Conservation (phyloP, 192 early-diverging fungal species). For the Coemansia sp. region DNA sequence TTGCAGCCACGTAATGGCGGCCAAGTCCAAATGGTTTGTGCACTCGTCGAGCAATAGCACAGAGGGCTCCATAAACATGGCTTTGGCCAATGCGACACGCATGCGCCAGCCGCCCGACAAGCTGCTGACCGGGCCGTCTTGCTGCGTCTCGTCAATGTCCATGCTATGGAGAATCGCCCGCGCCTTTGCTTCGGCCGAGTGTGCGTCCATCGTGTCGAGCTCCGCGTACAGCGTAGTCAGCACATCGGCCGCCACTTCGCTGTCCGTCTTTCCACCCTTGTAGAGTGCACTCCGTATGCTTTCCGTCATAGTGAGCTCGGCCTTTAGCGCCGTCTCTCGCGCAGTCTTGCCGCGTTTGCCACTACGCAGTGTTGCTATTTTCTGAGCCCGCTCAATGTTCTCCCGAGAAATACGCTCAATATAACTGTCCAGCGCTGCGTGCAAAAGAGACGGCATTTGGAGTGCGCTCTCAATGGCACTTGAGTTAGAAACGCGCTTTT, state of each 20-base stretch:
- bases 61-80: slow-evolving; percentile 79
- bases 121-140: slow-evolving; percentile 62
- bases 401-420: slow-evolving; percentile 49
- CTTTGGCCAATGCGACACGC: slow-evolving; percentile 80
- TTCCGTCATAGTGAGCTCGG: slow-evolving; percentile 38
- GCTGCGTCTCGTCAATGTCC: slow-evolving; percentile 66
- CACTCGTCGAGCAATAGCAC: slow-evolving; percentile 86
- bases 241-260: slow-evolving; percentile 58
- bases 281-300: slow-evolving; percentile 28
- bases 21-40: slow-evolving; percentile 87
- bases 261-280: slow-evolving; percentile 25
- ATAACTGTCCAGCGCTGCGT: slow-evolving; percentile 43
- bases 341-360: slow-evolving; percentile 66
- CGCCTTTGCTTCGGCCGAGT: slow-evolving; percentile 65
- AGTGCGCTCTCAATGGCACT: slow-evolving; percentile 50
- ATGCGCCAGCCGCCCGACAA: slow-evolving; percentile 86
- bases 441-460: slow-evolving; percentile 27
- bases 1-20: slow-evolving; percentile 90
- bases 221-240: slow-evolving; percentile 59
- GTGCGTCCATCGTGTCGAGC: slow-evolving; percentile 62
- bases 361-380: slow-evolving; percentile 64
- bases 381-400: slow-evolving; percentile 48
- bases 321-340: slow-evolving; percentile 57
- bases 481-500: slow-evolving; percentile 53
- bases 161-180: slow-evolving; percentile 71